These are phyloP conservation scores for Durotheca rogersii DNA, from an alignment of 495 filamentous ascomycete species.

Conservation along the genomic window DNA sequence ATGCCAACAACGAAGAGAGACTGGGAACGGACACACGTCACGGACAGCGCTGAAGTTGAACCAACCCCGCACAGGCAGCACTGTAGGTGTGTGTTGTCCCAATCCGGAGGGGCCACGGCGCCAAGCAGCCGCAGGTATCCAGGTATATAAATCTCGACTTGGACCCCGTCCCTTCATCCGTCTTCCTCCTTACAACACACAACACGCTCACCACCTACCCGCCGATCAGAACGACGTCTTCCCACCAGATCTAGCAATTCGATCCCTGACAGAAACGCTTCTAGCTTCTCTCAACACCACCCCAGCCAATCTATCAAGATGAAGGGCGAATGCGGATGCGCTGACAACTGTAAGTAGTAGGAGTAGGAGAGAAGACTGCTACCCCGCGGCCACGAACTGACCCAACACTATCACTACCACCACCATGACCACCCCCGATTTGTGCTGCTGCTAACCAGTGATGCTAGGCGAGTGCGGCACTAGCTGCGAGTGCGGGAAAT, in stretches of 20 bases:
- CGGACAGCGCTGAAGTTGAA: too few relatives aligned
- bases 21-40: too few relatives aligned
- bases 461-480: constrained; percentile 40
- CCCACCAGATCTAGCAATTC: too few relatives aligned
- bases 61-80: constrained; percentile 42
- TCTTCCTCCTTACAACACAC: constrained; percentile 6
- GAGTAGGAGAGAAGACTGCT: neutral
- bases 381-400: constrained; percentile 12
- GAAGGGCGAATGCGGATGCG: constrained; percentile 50
- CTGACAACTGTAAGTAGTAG: constrained; percentile 48
- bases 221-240: too few relatives aligned
- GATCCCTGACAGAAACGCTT: too few relatives aligned
- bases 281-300: too few relatives aligned
- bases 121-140: too few relatives aligned
- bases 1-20: too few relatives aligned
- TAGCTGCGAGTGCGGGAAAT: constrained; percentile 45
- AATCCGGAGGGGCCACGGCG: constrained; percentile 17
- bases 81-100: constrained; percentile 4
- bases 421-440: neutral
- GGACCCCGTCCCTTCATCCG: constrained; percentile 5
- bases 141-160: constrained; percentile 29
- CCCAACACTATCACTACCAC: neutral
- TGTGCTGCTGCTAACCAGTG: constrained; percentile 5
- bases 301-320: constrained; percentile 39
- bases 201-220: constrained; percentile 6